Evolutionary conservation across 2,329 filamentous ascomycete genomes (phyloP), one percentile per base, ranked within the genome.

Genomic region (Exophiala sp.): DNA sequence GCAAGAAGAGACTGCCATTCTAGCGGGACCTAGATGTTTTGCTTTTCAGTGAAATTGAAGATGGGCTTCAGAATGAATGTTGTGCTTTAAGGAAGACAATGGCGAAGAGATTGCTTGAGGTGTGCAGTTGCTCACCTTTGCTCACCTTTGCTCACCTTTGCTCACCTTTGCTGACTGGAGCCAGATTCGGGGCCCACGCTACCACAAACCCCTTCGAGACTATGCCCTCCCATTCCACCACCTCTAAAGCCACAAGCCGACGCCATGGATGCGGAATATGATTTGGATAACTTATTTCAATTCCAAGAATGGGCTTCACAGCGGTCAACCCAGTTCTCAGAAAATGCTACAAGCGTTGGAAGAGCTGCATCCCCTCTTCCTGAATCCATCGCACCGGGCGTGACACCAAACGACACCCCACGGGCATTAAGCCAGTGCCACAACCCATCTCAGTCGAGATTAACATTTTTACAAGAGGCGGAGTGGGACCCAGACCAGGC

Each of bases 401-500:
- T 23, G 46, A 35, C 46, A 23, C 35, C 23, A 30, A 34, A 34
- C 18, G 19, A 48, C 18, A 48, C 29, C 16, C 37, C 37, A 23
- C 14, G 7, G 22, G 35, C 45, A 30, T 16, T 13, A 41, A 47
- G 23, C 35, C 35, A 47, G 37, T 32, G 13, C 22, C 45, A 47
- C 10, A 24, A 22, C 29, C 18, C 43, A 24, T 27, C 32, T 22
- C 29, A 11, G 18, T 38, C 8, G 34, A 46, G 2, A 11, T 23
- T 19, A 27, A 48, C 7, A 16, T 48, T 48, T 27, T 35, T 43
- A 24, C 46, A 48, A 43, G 46, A 43, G 46, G 21, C 14, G 27
- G 46, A 48, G n/a, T 48, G 27, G 46, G 24, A 43, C 13, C 46
- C 46, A 43, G 21, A 48, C n/a, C 13, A 44, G 29, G 11, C 18